Percentiles rank a stretch among this genome's conserved stretches.
Evolutionary conservation across 1,284 basidiomycete genomes (phyloP).

Genomic region (Pyrrhoderma lamaoense): DNA sequence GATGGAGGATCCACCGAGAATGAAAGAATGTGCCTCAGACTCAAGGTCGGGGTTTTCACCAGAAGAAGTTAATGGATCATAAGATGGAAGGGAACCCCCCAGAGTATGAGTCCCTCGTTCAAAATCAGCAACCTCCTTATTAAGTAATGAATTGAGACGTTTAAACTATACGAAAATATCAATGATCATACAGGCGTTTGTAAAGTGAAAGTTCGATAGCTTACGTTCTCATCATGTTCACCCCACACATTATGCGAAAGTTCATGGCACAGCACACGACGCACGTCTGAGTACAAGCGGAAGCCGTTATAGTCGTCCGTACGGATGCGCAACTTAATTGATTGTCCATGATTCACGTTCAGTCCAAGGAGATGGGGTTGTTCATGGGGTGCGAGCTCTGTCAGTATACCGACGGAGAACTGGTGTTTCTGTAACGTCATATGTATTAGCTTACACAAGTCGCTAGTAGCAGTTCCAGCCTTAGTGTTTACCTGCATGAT

Average conservation of each 20-base stretch:
- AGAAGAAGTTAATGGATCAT: slow-evolving; percentile 36
- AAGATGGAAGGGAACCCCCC: slow-evolving; percentile 32
- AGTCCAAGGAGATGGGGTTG: slow-evolving; percentile 64
- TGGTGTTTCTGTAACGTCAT: slow-evolving; percentile 38
- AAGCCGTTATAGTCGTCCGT: slow-evolving; percentile 68
- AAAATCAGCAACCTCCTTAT: slow-evolving; percentile 62
- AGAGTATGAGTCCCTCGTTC: slow-evolving; percentile 58
- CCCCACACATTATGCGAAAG: slow-evolving; percentile 67
- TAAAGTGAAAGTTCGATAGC: slow-evolving; percentile 25
- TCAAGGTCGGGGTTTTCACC: slow-evolving; percentile 34
- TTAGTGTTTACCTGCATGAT: slow-evolving; percentile 39
- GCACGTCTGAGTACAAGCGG: slow-evolving; percentile 53
- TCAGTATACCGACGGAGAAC: slow-evolving; percentile 58
- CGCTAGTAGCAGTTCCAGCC: too few relatives aligned
- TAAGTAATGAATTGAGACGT: slow-evolving; percentile 65
- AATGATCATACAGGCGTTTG: background rate
- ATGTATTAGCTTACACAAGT: background rate
- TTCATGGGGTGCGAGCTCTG: slow-evolving; percentile 70
- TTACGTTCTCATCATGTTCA: slow-evolving; percentile 65
- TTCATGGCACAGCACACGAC: slow-evolving; percentile 69
- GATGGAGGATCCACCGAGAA: slow-evolving; percentile 37
- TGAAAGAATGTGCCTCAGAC: slow-evolving; percentile 40
- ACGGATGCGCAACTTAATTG: slow-evolving; percentile 60
- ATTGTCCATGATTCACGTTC: slow-evolving; percentile 56
- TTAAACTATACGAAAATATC: slow-evolving; percentile 46